A percentile compares a stretch with the other conserved stretches of the same genome.
Conservation (phyloP, 306 rosid genomes). For the Casuarina cunninghamiana region DNA sequence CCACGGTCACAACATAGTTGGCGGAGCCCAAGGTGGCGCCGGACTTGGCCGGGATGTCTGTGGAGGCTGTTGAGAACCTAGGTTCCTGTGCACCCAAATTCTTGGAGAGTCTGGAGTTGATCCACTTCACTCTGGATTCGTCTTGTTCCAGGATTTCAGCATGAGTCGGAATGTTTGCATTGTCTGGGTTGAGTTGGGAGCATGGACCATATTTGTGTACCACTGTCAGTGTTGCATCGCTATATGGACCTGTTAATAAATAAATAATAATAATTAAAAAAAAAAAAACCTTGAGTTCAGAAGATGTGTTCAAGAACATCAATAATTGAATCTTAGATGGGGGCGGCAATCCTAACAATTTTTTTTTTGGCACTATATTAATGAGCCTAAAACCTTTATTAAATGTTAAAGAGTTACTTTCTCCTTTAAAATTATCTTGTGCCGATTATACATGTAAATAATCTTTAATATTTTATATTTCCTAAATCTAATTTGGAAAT, state of each 20-base stretch:
- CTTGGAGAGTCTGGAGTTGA: not conserved
- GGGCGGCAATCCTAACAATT: too few relatives aligned
- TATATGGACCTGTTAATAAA: not conserved
- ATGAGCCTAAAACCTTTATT: too few relatives aligned
- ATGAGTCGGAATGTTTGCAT: not conserved
- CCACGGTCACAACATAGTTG: constrained; percentile 62
- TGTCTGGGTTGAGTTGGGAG: constrained; percentile 1
- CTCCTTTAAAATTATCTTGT: too few relatives aligned
- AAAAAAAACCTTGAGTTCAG: too few relatives aligned
- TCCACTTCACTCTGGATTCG: constrained; percentile 20
- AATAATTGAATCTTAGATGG: too few relatives aligned
- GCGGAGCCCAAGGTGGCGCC: constrained; percentile 50
- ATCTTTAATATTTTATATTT: too few relatives aligned
- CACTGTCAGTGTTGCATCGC: constrained; percentile 10
- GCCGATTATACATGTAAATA: too few relatives aligned
- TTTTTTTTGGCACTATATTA: too few relatives aligned
- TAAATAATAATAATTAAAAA: too few relatives aligned
- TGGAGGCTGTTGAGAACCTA: constrained; percentile 1
- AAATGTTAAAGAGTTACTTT: too few relatives aligned
- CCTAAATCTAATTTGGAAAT: too few relatives aligned
- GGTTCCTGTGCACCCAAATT: not conserved
- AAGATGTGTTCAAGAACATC: too few relatives aligned
- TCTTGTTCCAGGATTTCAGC: constrained; percentile 22
- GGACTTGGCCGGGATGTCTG: constrained; percentile 47
- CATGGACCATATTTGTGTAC: constrained; percentile 44